Evolutionary conservation across 2,329 filamentous ascomycete genomes (phyloP).

Genomic region (Fusarium sp.): DNA sequence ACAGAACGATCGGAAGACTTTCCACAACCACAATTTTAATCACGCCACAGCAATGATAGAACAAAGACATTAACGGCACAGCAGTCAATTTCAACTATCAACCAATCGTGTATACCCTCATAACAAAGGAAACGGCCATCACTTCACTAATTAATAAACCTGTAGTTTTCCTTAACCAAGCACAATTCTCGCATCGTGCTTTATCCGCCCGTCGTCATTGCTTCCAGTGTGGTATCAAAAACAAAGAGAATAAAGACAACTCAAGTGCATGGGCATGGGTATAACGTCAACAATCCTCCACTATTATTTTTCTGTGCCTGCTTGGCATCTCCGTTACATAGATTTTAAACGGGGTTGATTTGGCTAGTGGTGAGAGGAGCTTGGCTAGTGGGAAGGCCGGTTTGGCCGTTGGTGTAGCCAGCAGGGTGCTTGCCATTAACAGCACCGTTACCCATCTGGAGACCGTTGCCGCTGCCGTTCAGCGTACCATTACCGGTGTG

Average conservation of each 20-base stretch:
- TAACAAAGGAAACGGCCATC: conserved; percentile 40
- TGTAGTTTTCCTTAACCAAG: conserved; percentile 26
- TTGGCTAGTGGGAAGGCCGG: conserved; percentile 8
- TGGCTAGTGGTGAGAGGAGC: conserved; percentile 27
- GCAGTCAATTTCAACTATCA: conserved; percentile 41
- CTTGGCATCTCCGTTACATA: conserved; percentile 5
- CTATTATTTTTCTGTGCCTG: conserved; percentile 6
- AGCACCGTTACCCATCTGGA: conserved; percentile 13
- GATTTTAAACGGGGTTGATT: conserved; percentile 36
- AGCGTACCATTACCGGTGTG: conserved; percentile 27
- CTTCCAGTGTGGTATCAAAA: conserved; percentile 41
- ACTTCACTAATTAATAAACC: conserved; percentile 29
- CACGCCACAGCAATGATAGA: too few relatives aligned
- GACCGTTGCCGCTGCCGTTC: conserved; percentile 32
- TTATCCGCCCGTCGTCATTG: conserved; percentile 31
- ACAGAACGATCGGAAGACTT: fast-evolving
- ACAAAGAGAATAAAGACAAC: conserved; percentile 34
- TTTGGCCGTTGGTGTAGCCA: conserved; percentile 20
- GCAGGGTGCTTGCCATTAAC: conserved; percentile 34
- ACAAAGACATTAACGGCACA: not conserved
- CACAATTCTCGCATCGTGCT: conserved; percentile 19
- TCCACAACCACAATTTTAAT: too few relatives aligned
- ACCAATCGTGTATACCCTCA: conserved; percentile 27
- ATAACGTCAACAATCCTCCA: conserved; percentile 38
- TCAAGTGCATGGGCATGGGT: conserved; percentile 42